Evolutionary conservation across 2,329 filamentous ascomycete species (phyloP).

Genomic region (Colletotrichum spaethianum): DNA sequence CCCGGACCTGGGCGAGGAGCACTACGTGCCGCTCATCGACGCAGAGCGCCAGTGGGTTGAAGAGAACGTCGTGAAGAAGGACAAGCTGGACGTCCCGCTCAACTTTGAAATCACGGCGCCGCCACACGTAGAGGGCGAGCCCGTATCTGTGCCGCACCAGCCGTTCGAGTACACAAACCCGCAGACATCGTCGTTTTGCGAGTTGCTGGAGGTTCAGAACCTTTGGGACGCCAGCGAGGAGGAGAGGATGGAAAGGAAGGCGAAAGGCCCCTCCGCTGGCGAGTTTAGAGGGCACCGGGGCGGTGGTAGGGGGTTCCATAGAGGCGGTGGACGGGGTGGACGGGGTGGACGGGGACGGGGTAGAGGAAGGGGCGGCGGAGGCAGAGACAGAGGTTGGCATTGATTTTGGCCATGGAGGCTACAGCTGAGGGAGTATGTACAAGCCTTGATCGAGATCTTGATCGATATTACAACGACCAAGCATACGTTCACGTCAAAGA

Average conservation of each 20-base stretch:
- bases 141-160: conserved; percentile 72
- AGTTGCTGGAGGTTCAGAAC: conserved; percentile 82
- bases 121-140: conserved; percentile 71
- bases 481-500: neutral
- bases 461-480: too few species aligned
- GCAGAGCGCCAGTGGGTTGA: conserved; percentile 85
- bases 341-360: conserved; percentile 55
- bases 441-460: too few species aligned
- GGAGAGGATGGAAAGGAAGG: conserved; percentile 73
- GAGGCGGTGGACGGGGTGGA: conserved; percentile 55
- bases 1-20: conserved; percentile 75
- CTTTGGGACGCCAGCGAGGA: conserved; percentile 80
- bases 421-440: neutral
- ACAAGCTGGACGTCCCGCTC: conserved; percentile 78
- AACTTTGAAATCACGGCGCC: conserved; percentile 87
- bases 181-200: conserved; percentile 87
- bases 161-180: conserved; percentile 88
- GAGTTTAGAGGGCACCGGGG: conserved; percentile 50
- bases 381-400: conserved; percentile 43
- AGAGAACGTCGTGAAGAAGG: conserved; percentile 75
- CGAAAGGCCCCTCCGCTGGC: conserved; percentile 67
- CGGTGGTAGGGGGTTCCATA: conserved; percentile 49
- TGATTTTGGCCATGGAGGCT: neutral
- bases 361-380: conserved; percentile 49
- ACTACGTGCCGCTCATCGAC: conserved; percentile 78